Percentiles rank a stretch among this genome's conserved stretches.
Conservation (phyloP, 2,329 filamentous ascomycete species). For the Aspergillus pseudonomiae region DNA sequence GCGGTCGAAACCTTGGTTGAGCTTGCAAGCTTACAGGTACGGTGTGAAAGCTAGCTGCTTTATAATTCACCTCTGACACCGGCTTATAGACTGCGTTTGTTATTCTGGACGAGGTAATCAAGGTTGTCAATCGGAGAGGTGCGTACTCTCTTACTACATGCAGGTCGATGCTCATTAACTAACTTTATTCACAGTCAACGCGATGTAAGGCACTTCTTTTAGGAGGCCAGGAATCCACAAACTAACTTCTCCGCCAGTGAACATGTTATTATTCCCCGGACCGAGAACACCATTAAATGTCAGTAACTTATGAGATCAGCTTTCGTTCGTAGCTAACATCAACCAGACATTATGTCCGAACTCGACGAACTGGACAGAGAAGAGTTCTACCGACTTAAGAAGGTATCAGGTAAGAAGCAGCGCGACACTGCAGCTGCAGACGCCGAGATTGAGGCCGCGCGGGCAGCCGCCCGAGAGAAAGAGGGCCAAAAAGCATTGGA, state of each 20-base stretch:
- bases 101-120: constrained; percentile 97
- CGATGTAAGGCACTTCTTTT: constrained; percentile 67
- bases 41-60: constrained; percentile 10
- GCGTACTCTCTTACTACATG: constrained; percentile 31
- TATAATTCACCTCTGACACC: not conserved
- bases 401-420: constrained; percentile 85
- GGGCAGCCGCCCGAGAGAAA: constrained; percentile 45
- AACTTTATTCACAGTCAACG: constrained; percentile 68
- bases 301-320: constrained; percentile 33
- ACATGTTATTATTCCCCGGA: constrained; percentile 87
- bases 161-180: constrained; percentile 19
- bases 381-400: constrained; percentile 97
- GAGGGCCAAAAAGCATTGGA: constrained; percentile 18
- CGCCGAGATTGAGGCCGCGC: constrained; percentile 70
- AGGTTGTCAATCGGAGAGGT: constrained; percentile 96
- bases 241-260: constrained; percentile 39
- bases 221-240: not conserved
- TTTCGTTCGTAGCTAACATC: not conserved
- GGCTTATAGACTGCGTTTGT: constrained; percentile 80
- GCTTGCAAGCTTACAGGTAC: constrained; percentile 82
- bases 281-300: constrained; percentile 99
- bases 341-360: constrained; percentile 89
- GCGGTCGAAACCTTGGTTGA: constrained; percentile 96
- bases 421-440: constrained; percentile 72
- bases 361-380: constrained; percentile 96